Evolutionary conservation across 495 filamentous ascomycete genomes (phyloP).

Genomic region (Penicillium bialowiezense): DNA sequence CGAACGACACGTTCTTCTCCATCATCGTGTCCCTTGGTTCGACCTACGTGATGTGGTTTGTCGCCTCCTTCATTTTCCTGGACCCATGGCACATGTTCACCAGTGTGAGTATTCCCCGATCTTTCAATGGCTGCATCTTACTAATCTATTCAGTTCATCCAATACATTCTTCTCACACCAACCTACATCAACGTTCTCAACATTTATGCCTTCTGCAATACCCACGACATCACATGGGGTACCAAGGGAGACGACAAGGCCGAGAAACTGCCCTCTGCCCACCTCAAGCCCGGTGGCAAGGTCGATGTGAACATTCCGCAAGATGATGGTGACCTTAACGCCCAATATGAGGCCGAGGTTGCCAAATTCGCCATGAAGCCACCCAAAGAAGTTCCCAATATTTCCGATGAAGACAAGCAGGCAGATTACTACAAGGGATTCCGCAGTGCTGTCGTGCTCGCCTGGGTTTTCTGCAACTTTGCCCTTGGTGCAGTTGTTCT

Average conservation of each 20-base stretch:
- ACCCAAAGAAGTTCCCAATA: slow-evolving; percentile 59
- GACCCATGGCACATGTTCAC: slow-evolving; percentile 99
- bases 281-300: slow-evolving; percentile 84
- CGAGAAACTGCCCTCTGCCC: slow-evolving; percentile 76
- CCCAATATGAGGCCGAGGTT: slow-evolving; percentile 88
- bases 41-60: slow-evolving; percentile 91
- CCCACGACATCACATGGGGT: slow-evolving; percentile 96
- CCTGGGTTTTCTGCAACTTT: slow-evolving; percentile 97
- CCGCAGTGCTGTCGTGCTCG: slow-evolving; percentile 82
- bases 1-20: slow-evolving; percentile 87
- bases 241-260: slow-evolving; percentile 93
- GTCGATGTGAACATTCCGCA: slow-evolving; percentile 90
- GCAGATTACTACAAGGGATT: slow-evolving; percentile 99
- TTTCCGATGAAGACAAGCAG: slow-evolving; percentile 72
- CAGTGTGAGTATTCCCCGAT: slow-evolving; percentile 41
- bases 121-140: too few species aligned
- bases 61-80: slow-evolving; percentile 91
- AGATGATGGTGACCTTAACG: slow-evolving; percentile 83
- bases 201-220: slow-evolving; percentile 98
- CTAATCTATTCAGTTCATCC: slow-evolving; percentile 60
- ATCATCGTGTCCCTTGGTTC: slow-evolving; percentile 87
- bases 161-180: slow-evolving; percentile 93
- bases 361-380: slow-evolving; percentile 69
- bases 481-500: slow-evolving; percentile 85
- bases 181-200: slow-evolving; percentile 97